These are phyloP conservation scores for Alnus rubra DNA, from an alignment of 306 rosid species.

Conservation along the genomic window DNA sequence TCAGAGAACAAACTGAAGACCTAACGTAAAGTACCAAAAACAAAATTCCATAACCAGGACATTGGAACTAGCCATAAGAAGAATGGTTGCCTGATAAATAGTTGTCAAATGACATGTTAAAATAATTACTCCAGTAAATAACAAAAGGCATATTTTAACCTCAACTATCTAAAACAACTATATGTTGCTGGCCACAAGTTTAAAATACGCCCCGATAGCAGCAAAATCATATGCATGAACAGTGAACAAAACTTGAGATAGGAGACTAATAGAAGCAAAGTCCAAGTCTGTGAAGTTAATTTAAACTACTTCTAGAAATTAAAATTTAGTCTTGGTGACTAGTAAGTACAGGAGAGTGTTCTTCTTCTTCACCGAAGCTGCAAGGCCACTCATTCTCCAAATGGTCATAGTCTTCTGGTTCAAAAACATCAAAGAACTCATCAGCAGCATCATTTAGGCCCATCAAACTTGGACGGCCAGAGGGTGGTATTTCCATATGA, in stretches of 20 bases:
- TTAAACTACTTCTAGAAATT: not conserved
- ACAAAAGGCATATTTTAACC: not conserved
- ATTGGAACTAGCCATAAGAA: not conserved
- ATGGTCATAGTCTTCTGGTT: constrained; percentile 54
- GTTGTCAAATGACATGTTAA: not conserved
- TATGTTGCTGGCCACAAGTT: not conserved
- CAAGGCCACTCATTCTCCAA: constrained; percentile 58
- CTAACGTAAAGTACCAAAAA: not conserved
- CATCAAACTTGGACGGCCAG: constrained; percentile 54
- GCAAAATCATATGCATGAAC: not conserved
- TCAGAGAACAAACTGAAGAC: not conserved
- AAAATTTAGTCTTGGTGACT: constrained; percentile 5
- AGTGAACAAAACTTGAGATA: not conserved
- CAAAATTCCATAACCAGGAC: not conserved
- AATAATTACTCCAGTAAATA: not conserved
- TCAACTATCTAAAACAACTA: not conserved
- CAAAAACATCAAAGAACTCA: constrained; percentile 85
- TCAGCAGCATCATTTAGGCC: constrained; percentile 70
- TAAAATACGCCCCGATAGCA: not conserved
- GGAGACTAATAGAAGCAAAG: constrained; percentile 6
- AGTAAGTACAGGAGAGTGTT: constrained; percentile 42
- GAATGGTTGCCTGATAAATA: not conserved
- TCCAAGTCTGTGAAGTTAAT: not conserved
- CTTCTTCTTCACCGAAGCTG: constrained; percentile 43
- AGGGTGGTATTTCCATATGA: constrained; percentile 38